phyloP scores from a whole-genome alignment of 73 alveolate genomes.

The Breviolum minutum region DNA sequence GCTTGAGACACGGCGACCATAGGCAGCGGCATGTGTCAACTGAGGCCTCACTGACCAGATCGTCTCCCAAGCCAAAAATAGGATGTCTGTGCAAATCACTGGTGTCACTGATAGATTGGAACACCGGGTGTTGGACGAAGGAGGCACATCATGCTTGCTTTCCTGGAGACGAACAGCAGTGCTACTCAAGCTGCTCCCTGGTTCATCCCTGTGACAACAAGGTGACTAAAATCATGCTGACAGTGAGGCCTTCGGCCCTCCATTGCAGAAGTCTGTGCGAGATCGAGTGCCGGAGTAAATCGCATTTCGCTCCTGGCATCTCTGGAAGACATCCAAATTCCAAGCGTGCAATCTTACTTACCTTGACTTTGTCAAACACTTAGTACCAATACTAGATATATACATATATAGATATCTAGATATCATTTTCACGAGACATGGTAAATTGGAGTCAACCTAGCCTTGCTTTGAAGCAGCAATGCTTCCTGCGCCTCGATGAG shows the following conservation, averaged over 20 bases:
- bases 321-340: too few species aligned
- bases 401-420: too few species aligned
- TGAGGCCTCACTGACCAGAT: background rate
- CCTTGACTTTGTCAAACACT: too few species aligned
- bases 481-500: constrained; percentile 83
- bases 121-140: background rate
- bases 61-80: background rate
- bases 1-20: background rate
- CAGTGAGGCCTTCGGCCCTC: background rate
- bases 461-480: constrained; percentile 89
- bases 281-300: background rate
- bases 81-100: background rate
- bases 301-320: background rate
- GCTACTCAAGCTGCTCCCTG: too few species aligned
- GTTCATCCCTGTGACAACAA: too few species aligned
- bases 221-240: too few species aligned
- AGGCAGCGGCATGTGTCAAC: background rate
- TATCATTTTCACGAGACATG: too few species aligned
- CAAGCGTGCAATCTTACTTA: too few species aligned
- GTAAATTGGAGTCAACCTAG: background rate
- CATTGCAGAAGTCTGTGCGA: background rate
- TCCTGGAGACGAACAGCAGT: background rate
- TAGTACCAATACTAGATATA: too few species aligned
- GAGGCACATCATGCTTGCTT: background rate
- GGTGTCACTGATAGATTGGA: background rate